Conservation (phyloP, 2,329 filamentous ascomycete species). For the Periconia sp. region DNA sequence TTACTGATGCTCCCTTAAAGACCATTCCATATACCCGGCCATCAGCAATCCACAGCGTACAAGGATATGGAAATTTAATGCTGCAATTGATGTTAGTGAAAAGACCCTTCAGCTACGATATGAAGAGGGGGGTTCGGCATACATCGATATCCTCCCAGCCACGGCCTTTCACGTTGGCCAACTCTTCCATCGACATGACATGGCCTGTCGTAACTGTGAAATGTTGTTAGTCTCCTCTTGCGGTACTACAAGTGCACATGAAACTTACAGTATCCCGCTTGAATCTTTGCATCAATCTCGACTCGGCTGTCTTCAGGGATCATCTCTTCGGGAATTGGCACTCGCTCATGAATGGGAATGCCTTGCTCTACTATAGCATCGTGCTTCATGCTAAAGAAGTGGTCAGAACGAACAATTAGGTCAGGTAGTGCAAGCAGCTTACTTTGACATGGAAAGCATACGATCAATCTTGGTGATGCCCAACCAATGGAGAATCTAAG, state of each 20-base stretch:
- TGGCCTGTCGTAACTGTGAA: conserved; percentile 76
- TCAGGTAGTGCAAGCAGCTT: conserved; percentile 37
- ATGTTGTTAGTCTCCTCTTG: conserved; percentile 21
- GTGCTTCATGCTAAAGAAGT: conserved; percentile 71
- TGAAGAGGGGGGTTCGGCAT: conserved; percentile 16
- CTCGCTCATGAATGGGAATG: conserved; percentile 83
- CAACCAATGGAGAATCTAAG: conserved; percentile 85
- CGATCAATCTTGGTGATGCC: conserved; percentile 98
- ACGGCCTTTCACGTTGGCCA: conserved; percentile 81
- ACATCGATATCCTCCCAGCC: conserved; percentile 78
- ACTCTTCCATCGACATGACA: conserved; percentile 82
- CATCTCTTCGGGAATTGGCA: conserved; percentile 90
- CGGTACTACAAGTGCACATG: not conserved
- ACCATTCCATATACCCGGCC: not conserved
- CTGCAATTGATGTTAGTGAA: not conserved
- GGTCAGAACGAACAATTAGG: conserved; percentile 1
- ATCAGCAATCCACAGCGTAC: not conserved
- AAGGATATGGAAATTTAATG: not conserved
- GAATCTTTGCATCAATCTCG: conserved; percentile 99
- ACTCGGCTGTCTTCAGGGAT: conserved; percentile 93
- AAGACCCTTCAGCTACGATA: not conserved
- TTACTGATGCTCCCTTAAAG: not conserved
- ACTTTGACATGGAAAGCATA: conserved; percentile 99
- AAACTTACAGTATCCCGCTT: conserved; percentile 74
- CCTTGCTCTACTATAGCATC: conserved; percentile 85